These are phyloP conservation scores for Diaporthe aspalathi DNA, from an alignment of 2,329 filamentous ascomycete genomes.

Conservation along the genomic window DNA sequence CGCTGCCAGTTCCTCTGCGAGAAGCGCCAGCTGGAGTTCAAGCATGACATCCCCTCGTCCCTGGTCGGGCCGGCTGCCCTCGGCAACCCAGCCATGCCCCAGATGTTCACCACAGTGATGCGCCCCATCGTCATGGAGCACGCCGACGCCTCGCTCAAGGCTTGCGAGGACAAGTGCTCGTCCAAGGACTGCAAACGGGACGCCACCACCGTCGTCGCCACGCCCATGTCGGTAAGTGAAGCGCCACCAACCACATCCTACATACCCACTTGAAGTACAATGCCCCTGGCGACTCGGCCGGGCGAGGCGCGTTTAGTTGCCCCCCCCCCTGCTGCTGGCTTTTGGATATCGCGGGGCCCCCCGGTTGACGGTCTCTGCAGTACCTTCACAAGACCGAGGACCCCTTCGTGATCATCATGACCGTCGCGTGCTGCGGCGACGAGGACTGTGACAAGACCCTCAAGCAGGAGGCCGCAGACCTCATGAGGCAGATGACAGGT, in stretches of 20 bases:
- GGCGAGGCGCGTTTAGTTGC: too few relatives aligned
- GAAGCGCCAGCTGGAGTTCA: slow-evolving; percentile 39
- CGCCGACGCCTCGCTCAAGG: slow-evolving; percentile 36
- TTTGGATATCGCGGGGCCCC: too few relatives aligned
- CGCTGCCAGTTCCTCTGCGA: slow-evolving; percentile 40
- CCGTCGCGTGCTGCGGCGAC: slow-evolving; percentile 36
- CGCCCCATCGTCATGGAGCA: slow-evolving; percentile 37
- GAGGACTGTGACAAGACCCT: slow-evolving; percentile 30
- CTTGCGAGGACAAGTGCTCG: slow-evolving; percentile 39
- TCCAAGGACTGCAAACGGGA: slow-evolving; percentile 29
- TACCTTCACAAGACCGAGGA: slow-evolving; percentile 39
- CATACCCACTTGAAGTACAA: too few relatives aligned
- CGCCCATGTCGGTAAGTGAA: slow-evolving; percentile 39
- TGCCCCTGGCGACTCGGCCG: too few relatives aligned
- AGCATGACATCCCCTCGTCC: slow-evolving; percentile 37
- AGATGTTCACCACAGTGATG: slow-evolving; percentile 37
- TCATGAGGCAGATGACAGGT: slow-evolving; percentile 38
- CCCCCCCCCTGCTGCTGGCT: too few relatives aligned
- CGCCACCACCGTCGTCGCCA: slow-evolving; percentile 36
- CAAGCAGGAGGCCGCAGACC: slow-evolving; percentile 36
- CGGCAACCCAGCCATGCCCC: slow-evolving; percentile 37
- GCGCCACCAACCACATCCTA: background rate
- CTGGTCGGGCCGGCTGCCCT: slow-evolving; percentile 37
- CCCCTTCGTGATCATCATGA: slow-evolving; percentile 40
- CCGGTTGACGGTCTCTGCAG: slow-evolving; percentile 9